Conservation (phyloP, 441 rosid genomes). For the Brassica hybrid region DNA sequence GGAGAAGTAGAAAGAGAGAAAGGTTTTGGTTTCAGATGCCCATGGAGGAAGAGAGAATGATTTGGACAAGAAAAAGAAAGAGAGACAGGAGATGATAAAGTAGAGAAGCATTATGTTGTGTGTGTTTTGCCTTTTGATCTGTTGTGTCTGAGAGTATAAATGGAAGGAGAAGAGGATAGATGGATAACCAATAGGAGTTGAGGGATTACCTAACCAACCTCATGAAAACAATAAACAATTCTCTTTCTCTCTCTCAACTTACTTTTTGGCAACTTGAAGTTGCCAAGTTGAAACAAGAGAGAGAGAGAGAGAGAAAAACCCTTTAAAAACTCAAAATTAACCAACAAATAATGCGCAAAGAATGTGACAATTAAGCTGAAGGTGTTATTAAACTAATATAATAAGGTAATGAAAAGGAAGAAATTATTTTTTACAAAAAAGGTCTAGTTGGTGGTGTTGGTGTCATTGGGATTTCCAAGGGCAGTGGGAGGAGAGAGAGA, state of each 20-base stretch:
- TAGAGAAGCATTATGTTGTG: slow-evolving; percentile 81
- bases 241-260: neutral
- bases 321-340: neutral
- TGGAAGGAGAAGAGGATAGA: slow-evolving; percentile 25
- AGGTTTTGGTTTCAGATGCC: slow-evolving; percentile 66
- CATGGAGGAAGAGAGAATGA: slow-evolving; percentile 68
- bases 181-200: slow-evolving; percentile 35
- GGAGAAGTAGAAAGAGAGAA: slow-evolving; percentile 60
- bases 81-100: slow-evolving; percentile 70
- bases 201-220: slow-evolving; percentile 41
- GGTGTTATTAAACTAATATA: neutral
- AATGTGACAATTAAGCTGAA: slow-evolving; percentile 28
- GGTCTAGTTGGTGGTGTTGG: slow-evolving; percentile 34
- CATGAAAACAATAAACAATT: slow-evolving; percentile 24
- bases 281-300: slow-evolving; percentile 33
- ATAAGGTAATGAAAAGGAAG: neutral
- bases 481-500: slow-evolving; percentile 42
- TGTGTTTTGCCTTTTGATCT: slow-evolving; percentile 26
- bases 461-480: slow-evolving; percentile 44
- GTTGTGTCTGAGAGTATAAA: slow-evolving; percentile 39
- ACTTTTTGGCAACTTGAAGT: slow-evolving; percentile 30
- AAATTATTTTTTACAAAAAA: neutral
- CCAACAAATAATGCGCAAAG: too few species aligned
- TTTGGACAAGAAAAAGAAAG: slow-evolving; percentile 67
- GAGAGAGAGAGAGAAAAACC: slow-evolving; percentile 5